A percentile compares a stretch with the other conserved stretches of the same genome.
Evolutionary conservation across 495 filamentous ascomycete species (phyloP).

Genomic region (Talaromyces ruber): DNA sequence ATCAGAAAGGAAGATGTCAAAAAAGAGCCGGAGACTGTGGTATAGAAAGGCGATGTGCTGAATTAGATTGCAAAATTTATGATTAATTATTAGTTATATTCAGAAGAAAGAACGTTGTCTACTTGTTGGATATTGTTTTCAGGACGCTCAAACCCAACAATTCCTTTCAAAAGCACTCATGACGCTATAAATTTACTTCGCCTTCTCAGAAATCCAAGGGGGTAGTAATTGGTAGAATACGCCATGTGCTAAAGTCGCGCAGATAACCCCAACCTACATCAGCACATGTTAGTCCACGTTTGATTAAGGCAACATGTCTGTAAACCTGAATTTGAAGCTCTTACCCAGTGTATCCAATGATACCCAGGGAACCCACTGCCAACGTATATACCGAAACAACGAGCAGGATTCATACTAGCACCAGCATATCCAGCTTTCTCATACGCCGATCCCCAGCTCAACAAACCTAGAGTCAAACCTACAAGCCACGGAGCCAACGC

Average conservation of each 20-base stretch:
- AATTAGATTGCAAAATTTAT: neutral
- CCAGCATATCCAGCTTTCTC: slow-evolving; percentile 36
- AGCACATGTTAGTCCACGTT: neutral
- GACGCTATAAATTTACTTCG: neutral
- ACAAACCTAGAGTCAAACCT: slow-evolving; percentile 37
- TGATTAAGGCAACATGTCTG: neutral
- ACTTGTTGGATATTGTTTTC: neutral
- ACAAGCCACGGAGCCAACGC: slow-evolving; percentile 43
- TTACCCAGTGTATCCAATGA: neutral
- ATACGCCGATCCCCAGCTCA: slow-evolving; percentile 35
- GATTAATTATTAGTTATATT: neutral
- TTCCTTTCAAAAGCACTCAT: no score
- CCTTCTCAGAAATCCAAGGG: neutral
- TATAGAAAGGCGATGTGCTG: neutral
- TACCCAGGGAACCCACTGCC: slow-evolving; percentile 1
- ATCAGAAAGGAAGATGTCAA: neutral
- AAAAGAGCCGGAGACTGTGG: neutral
- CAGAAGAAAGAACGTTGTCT: neutral
- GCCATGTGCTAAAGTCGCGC: neutral
- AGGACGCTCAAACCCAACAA: neutral
- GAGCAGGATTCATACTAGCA: slow-evolving; percentile 28
- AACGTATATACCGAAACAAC: slow-evolving; percentile 6
- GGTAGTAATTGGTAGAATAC: neutral
- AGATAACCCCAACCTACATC: neutral
- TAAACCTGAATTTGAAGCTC: neutral